Evolutionary conservation across 345 rosid species (phyloP), one percentile per base, ranked within the genome.

Genomic region (Eucalyptus pauciflora): DNA sequence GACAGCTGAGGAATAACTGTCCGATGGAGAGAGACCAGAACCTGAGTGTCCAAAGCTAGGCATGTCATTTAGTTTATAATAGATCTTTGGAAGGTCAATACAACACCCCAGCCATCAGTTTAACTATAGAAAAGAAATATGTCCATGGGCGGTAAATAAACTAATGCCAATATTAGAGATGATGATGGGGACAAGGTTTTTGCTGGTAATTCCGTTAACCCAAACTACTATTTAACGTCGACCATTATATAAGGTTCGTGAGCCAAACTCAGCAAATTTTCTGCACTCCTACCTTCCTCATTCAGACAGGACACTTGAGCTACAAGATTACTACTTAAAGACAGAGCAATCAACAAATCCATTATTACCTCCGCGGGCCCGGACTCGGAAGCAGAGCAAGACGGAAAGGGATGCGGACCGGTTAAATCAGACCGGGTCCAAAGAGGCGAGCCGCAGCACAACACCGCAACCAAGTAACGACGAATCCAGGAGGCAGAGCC

Each of bases 1-100:
- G 98, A 93, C 79, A 96, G 91, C 89, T 94, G 90, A 80, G 99
- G 97, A 83, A 96, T 94, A 88, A 97, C 99, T 50, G 93, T 92
- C 92, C 92, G 92, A 93, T 96, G 96, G 88, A 96, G 94, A 91
- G 90, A 89, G 88, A 93, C 94, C 71, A 97, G 98, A 92, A 96
- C 99, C 99, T 97, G 93, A 45, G 87, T 88, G 94, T 90, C 88
- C 92, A 89, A 88, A 67, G 37, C 37, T n/a, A 64, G 18, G 71
- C 37, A 64, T 13, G 37, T 64, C 37, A 64, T 64, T 64, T 64
- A 64, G 17, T 64, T 64, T 8, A 13, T 29, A n/a, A 64, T 64
- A 64, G 71, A n/a, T 13, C 37, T 64, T n/a, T 64, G 71, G 71
- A 64, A 3, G 37, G 14, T 25, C 64, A 10, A 25, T 25, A 58